These are phyloP conservation scores for Scenedesmus sp. DNA, from an alignment of 163 green algal species.

Conservation along the genomic window DNA sequence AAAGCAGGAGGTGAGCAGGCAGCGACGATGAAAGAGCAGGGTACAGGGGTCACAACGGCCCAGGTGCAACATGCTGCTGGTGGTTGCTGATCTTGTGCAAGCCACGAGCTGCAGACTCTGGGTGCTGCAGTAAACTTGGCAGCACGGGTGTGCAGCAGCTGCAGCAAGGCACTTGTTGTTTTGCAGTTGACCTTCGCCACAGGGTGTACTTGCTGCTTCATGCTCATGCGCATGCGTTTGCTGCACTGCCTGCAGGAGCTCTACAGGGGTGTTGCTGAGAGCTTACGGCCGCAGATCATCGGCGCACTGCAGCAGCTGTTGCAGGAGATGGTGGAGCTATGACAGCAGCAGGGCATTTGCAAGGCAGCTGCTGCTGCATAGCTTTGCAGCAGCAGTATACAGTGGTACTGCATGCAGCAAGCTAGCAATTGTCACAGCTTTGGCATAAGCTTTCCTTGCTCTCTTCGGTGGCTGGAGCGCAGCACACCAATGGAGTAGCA, in stretches of 20 bases:
- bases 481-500: not conserved
- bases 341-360: not conserved
- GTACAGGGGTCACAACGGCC: not conserved
- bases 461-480: no score
- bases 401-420: not conserved
- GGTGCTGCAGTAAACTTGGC: not conserved
- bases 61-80: not conserved
- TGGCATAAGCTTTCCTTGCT: no score
- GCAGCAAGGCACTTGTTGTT: not conserved
- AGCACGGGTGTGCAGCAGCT: not conserved
- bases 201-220: not conserved
- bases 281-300: conserved; percentile 18
- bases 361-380: not conserved
- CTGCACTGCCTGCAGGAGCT: not conserved
- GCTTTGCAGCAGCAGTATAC: not conserved
- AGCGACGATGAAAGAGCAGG: not conserved
- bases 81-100: not conserved
- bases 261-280: conserved; percentile 37
- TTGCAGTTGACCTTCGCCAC: not conserved
- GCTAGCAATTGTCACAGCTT: not conserved
- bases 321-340: conserved; percentile 42
- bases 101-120: no score
- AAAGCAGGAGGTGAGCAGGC: not conserved
- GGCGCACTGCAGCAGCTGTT: conserved; percentile 34
- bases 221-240: not conserved